Conservation (phyloP, 1,284 basidiomycete species). For the Marasmius sp. region DNA sequence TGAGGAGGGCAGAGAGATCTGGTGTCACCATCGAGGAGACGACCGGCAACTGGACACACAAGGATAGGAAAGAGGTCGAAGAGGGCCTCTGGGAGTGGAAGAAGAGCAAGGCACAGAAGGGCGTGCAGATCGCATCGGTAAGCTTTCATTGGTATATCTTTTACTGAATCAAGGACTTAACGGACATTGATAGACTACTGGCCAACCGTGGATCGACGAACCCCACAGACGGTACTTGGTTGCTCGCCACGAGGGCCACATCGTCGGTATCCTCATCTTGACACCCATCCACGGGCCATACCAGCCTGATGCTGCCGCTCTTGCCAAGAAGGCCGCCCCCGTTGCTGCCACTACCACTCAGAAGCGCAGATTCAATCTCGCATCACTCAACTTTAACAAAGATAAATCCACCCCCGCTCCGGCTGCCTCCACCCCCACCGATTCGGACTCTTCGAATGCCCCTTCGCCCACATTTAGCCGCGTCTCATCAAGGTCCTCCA, state of each 20-base stretch:
- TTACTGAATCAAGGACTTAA: not conserved
- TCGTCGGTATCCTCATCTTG: conserved; percentile 42
- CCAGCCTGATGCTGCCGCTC: not conserved
- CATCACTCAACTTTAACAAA: not conserved
- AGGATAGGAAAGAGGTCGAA: conserved; percentile 34
- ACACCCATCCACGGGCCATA: conserved; percentile 33
- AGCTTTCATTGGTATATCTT: conserved; percentile 1
- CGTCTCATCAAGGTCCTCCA: not conserved
- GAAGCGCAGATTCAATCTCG: not conserved
- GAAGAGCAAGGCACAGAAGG: conserved; percentile 26
- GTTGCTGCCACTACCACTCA: not conserved
- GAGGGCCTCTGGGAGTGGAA: conserved; percentile 41
- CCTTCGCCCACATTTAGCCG: not conserved
- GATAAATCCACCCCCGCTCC: not conserved
- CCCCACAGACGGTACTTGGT: conserved; percentile 45
- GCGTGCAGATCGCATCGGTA: conserved; percentile 42
- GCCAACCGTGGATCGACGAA: conserved; percentile 44
- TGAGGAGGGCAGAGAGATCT: conserved; percentile 38
- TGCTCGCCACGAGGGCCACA: conserved; percentile 31
- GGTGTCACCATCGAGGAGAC: conserved; percentile 35
- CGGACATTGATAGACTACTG: conserved; percentile 28
- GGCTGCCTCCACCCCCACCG: not conserved
- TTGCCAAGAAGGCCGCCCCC: not conserved
- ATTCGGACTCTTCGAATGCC: not conserved
- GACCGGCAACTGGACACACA: conserved; percentile 31